Conservation (phyloP, 2,329 filamentous ascomycete species). For the Talaromyces sp. region DNA sequence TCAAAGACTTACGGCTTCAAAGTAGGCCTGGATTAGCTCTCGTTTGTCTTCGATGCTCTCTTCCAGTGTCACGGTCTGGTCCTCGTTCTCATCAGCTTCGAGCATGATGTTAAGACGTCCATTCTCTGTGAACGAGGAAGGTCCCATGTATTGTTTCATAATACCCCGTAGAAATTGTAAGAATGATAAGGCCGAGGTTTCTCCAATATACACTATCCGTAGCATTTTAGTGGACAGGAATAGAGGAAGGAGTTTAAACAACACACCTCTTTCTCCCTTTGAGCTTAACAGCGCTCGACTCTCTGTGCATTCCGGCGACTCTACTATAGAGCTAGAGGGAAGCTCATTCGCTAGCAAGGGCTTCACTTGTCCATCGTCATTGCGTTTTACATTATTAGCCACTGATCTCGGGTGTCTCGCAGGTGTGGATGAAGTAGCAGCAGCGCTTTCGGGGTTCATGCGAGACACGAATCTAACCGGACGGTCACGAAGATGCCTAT, state of each 20-base stretch:
- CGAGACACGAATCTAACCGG: slow-evolving; percentile 6
- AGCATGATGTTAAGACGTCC: slow-evolving; percentile 50
- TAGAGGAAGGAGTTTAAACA: neutral
- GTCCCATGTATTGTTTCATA: slow-evolving; percentile 50
- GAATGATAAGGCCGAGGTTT: slow-evolving; percentile 52
- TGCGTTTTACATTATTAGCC: neutral
- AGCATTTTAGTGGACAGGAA: neutral
- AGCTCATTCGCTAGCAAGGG: neutral
- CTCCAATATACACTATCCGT: slow-evolving; percentile 27
- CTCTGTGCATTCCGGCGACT: slow-evolving; percentile 9
- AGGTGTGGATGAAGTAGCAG: neutral
- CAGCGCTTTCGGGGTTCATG: neutral
- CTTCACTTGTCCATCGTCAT: neutral
- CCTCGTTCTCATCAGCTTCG: slow-evolving; percentile 40
- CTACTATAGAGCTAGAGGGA: neutral
- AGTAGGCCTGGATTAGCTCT: slow-evolving; percentile 28
- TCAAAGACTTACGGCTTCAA: slow-evolving; percentile 19
- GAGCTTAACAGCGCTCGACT: slow-evolving; percentile 10
- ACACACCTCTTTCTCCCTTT: slow-evolving; percentile 10
- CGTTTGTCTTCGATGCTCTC: slow-evolving; percentile 28
- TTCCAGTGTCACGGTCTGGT: slow-evolving; percentile 28
- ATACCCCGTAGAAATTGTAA: slow-evolving; percentile 45
- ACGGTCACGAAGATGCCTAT: slow-evolving; percentile 12
- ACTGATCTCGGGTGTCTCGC: neutral
- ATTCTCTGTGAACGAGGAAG: slow-evolving; percentile 51